Conservation (phyloP, 2,329 filamentous ascomycete genomes). For the Zasmidium citrigriseum region DNA sequence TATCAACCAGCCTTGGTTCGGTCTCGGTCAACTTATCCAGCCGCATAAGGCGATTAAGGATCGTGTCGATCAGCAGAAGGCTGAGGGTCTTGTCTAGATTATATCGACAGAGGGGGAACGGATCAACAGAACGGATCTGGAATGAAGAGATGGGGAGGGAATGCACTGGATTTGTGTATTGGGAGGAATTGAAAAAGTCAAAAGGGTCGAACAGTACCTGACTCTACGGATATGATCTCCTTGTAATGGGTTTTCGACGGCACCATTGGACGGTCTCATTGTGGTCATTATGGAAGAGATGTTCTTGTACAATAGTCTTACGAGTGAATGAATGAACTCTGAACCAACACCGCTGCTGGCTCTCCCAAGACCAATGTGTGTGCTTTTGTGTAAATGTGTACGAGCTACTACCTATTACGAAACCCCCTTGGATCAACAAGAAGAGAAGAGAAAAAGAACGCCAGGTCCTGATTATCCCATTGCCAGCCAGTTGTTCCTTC, state of each 20-base stretch:
- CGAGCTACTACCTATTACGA: background rate
- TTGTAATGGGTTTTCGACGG: background rate
- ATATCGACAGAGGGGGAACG: background rate
- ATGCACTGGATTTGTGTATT: background rate
- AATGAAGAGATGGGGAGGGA: background rate
- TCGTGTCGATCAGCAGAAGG: slow-evolving; percentile 26
- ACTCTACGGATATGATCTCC: background rate
- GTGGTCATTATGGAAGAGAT: background rate
- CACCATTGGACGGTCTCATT: background rate
- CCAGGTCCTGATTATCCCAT: background rate
- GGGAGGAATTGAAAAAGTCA: background rate
- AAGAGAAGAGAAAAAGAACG: background rate
- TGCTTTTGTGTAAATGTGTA: background rate
- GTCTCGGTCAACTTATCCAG: slow-evolving; percentile 27
- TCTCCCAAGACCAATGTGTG: no score
- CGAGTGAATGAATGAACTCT: background rate
- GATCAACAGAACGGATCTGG: background rate
- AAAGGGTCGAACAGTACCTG: slow-evolving; percentile 1
- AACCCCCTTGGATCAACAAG: background rate
- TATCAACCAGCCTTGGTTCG: slow-evolving; percentile 61
- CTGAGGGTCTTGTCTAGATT: slow-evolving; percentile 30
- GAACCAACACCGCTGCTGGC: background rate
- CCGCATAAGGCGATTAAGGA: slow-evolving; percentile 25
- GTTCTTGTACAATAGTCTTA: background rate
- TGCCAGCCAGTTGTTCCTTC: no score